phyloP scores from a whole-genome alignment of 176 grass and related monocot species.

The Raddia distichophylla region DNA sequence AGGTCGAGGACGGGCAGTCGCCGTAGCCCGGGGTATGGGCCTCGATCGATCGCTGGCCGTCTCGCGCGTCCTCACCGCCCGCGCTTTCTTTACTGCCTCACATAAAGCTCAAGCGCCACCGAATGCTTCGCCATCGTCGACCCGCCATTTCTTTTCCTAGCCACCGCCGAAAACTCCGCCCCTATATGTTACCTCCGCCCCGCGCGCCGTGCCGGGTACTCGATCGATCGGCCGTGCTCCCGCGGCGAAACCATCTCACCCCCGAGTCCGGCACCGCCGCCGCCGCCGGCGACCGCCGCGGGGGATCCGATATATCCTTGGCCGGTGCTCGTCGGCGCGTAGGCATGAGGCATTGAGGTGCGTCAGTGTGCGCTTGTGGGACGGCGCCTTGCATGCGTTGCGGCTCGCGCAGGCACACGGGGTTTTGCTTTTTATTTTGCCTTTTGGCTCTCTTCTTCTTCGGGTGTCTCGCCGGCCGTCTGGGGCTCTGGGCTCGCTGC shows the following conservation, averaged over 20 bases:
- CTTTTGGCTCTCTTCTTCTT: not conserved
- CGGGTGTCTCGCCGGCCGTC: not conserved
- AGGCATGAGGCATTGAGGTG: not conserved
- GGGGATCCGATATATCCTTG: not conserved
- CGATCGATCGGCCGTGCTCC: too few relatives aligned
- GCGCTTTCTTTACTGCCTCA: slow-evolving; percentile 33
- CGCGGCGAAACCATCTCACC: too few relatives aligned
- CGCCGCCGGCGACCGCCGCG: too few relatives aligned
- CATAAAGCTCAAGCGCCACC: slow-evolving; percentile 45
- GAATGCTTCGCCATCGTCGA: slow-evolving; percentile 22
- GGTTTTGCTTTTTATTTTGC: not conserved
- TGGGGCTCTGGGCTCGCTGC: too few relatives aligned
- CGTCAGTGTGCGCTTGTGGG: not conserved
- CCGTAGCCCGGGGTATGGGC: too few relatives aligned
- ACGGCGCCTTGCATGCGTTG: not conserved
- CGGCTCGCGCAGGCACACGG: not conserved
- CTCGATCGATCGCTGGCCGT: too few relatives aligned
- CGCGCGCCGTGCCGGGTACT: too few relatives aligned
- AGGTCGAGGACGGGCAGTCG: not conserved
- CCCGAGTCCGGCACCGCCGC: too few relatives aligned
- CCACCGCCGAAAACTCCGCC: not conserved
- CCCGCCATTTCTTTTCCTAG: not conserved
- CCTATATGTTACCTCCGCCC: too few relatives aligned
- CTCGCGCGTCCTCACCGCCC: not conserved
- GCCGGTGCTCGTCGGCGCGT: not conserved